Percentiles rank a stretch among this genome's conserved stretches.
These are phyloP conservation scores for Galerina marginata DNA, from an alignment of 768 basidiomycete genomes.

Conservation along the genomic window DNA sequence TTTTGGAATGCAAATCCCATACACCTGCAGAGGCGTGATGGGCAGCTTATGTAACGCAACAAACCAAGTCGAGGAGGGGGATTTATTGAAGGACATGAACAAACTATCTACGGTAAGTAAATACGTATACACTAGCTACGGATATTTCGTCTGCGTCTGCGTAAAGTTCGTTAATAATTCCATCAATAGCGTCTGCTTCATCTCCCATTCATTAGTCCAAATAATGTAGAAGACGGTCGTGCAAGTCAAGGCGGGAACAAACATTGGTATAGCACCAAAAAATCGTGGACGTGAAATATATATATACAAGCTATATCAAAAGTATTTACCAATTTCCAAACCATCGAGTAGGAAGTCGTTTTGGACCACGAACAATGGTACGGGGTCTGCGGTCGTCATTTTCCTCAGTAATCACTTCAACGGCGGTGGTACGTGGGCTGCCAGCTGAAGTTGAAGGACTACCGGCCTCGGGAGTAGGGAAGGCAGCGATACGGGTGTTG, in stretches of 20 bases:
- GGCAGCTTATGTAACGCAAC: conserved; percentile 18
- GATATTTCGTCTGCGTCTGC: conserved; percentile 28
- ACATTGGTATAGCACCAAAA: conserved; percentile 37
- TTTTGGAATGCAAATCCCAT: neutral
- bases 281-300: conserved; percentile 34
- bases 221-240: conserved; percentile 9
- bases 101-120: conserved; percentile 10
- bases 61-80: neutral
- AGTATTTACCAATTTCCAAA: conserved; percentile 59
- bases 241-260: conserved; percentile 26
- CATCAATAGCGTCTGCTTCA: conserved; percentile 23
- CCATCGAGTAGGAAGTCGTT: conserved; percentile 61
- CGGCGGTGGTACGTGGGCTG: conserved; percentile 75
- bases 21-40: neutral
- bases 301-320: conserved; percentile 27
- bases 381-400: conserved; percentile 47
- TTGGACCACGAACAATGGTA: conserved; percentile 51
- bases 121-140: conserved; percentile 29
- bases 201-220: conserved; percentile 30
- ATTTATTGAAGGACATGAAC: neutral
- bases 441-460: conserved; percentile 62
- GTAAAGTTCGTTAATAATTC: conserved; percentile 35
- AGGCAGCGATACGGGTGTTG: conserved; percentile 76
- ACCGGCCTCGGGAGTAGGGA: conserved; percentile 70
- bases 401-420: conserved; percentile 72